These are phyloP conservation scores for Nakaseomyces bracarensis DNA, from an alignment of 1,139 yeast genomes.

Conservation along the genomic window DNA sequence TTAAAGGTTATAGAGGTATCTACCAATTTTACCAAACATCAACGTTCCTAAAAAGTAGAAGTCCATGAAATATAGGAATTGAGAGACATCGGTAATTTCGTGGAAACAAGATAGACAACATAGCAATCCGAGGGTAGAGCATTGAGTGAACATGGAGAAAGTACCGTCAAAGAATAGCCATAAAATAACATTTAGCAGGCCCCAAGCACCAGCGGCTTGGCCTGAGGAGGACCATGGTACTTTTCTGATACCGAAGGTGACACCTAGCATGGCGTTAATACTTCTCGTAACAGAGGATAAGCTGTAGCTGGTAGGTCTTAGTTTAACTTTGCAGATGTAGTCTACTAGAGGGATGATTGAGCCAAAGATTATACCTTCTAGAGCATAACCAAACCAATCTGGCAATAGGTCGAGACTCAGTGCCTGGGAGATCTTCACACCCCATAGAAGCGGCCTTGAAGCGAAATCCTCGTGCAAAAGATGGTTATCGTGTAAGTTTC, in stretches of 20 bases:
- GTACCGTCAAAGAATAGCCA: constrained; percentile 81
- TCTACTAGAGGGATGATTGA: constrained; percentile 56
- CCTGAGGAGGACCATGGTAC: constrained; percentile 70
- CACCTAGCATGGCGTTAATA: constrained; percentile 70
- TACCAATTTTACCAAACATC: constrained; percentile 64
- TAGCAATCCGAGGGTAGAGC: constrained; percentile 37
- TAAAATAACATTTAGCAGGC: constrained; percentile 64
- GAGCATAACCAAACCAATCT: constrained; percentile 36
- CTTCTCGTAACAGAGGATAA: constrained; percentile 48
- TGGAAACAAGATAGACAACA: constrained; percentile 35
- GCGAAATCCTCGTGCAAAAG: constrained; percentile 33
- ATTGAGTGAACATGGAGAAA: constrained; percentile 50
- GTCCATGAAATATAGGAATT: constrained; percentile 29
- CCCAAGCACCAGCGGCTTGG: constrained; percentile 72
- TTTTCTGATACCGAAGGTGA: constrained; percentile 73
- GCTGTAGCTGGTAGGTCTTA: constrained; percentile 8
- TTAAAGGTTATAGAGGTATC: constrained; percentile 32
- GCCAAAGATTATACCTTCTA: constrained; percentile 60
- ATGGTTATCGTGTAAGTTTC: constrained; percentile 45
- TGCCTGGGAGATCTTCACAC: constrained; percentile 22
- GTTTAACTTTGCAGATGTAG: constrained; percentile 20
- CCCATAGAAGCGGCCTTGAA: constrained; percentile 31
- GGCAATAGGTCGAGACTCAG: constrained; percentile 24
- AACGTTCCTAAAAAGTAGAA: constrained; percentile 63
- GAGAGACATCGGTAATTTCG: constrained; percentile 22